Evolutionary conservation across 83 land plant genomes (phyloP).

Genomic region (Picea engelmannii): DNA sequence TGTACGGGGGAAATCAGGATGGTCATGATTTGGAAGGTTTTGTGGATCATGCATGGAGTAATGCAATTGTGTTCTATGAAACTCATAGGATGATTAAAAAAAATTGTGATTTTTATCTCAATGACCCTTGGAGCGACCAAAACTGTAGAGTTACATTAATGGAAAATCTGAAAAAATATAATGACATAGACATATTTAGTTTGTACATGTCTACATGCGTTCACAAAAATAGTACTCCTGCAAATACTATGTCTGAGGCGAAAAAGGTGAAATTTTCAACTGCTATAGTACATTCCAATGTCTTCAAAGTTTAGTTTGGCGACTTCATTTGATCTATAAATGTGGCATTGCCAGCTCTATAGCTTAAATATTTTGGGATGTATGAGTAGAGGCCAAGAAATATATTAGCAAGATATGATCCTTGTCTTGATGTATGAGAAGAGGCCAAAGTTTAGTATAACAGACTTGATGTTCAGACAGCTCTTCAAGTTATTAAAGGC

Average conservation of each 20-base stretch:
- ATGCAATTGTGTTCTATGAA: conserved; percentile 69
- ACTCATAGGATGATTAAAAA: too few relatives aligned
- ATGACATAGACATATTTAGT: conserved; percentile 55
- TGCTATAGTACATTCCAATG: conserved; percentile 18
- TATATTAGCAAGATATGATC: conserved; percentile 43
- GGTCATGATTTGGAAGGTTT: conserved; percentile 53
- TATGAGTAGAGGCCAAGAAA: too few relatives aligned
- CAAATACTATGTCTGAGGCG: neutral
- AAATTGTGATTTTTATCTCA: conserved; percentile 41
- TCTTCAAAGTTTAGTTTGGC: neutral
- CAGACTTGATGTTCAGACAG: conserved; percentile 56
- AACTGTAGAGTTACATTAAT: conserved; percentile 28
- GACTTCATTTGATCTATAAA: neutral
- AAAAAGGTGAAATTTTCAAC: conserved; percentile 20
- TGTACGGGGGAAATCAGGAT: conserved; percentile 54
- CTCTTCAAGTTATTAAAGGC: conserved; percentile 61
- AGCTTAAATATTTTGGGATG: too few relatives aligned
- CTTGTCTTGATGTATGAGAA: conserved; percentile 60
- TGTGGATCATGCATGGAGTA: conserved; percentile 76
- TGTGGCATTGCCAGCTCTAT: too few relatives aligned
- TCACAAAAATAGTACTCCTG: neutral
- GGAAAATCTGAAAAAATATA: conserved; percentile 44
- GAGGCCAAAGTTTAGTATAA: conserved; percentile 49
- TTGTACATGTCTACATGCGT: conserved; percentile 50
- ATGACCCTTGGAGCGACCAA: conserved; percentile 32